Evolutionary conservation across 345 rosid genomes (phyloP).

Genomic region (Chamaenerion angustifolium): DNA sequence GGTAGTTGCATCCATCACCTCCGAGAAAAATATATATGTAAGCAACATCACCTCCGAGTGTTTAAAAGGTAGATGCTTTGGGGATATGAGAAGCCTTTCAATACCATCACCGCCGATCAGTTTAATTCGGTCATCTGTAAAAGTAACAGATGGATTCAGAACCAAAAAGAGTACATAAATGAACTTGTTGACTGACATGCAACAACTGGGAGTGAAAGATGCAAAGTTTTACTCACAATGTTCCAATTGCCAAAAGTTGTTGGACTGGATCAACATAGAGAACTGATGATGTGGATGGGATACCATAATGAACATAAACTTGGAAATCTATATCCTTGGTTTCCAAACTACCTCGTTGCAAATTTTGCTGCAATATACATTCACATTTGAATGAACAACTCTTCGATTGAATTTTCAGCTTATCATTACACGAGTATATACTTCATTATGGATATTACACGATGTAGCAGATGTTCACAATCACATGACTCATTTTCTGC

Average conservation of each 20-base stretch:
- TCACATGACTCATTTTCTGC: no score
- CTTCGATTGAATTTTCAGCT: not conserved
- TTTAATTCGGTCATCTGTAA: slow-evolving; percentile 85
- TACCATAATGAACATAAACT: slow-evolving; percentile 60
- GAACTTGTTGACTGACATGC: not conserved
- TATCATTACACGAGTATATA: no score
- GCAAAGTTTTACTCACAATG: slow-evolving; percentile 38
- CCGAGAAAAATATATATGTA: no score
- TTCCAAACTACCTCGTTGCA: slow-evolving; percentile 15
- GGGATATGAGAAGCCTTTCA: slow-evolving; percentile 67
- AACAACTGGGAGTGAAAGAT: not conserved
- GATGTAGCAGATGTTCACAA: no score
- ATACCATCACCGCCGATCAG: slow-evolving; percentile 68
- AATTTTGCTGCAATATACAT: slow-evolving; percentile 10
- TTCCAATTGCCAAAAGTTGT: slow-evolving; percentile 64
- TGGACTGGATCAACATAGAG: slow-evolving; percentile 73
- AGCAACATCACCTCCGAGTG: slow-evolving; percentile 39
- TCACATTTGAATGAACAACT: not conserved
- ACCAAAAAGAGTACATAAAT: not conserved
- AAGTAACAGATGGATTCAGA: not conserved
- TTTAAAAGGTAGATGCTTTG: slow-evolving; percentile 56
- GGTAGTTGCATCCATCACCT: no score
- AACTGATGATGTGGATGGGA: slow-evolving; percentile 71
- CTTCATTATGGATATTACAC: no score
- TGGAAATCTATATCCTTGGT: no score